Base-by-base conservation (phyloP, 208 protist genomes). In the Porcisia deanei region DNA sequence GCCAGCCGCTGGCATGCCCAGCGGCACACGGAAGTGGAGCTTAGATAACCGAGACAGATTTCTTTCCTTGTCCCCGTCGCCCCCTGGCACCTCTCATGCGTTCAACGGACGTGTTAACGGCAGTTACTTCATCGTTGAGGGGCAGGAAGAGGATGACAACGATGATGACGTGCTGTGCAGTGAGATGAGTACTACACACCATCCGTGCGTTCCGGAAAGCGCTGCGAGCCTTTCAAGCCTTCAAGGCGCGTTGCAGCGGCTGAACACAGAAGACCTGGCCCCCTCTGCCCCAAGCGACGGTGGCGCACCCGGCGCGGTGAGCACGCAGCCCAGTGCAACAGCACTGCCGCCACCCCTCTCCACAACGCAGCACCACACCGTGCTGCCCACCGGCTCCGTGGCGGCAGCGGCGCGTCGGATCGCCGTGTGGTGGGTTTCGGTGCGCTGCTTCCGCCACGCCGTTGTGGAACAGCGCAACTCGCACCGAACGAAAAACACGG, bases 371-470 rank as follows among this genome's bases (percentile, higher is more conserved):
- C 79, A 75, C 43, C 61, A 52, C n/a, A 43, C 47, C 16, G 69
- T 39, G 9, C 43, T 8, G 20, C 18, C 25, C 45, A 20, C n/a
- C 65, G 54, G 54, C 9, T 41, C 47, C 47, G 45, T 57, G 25
- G 34, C 65, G 18, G 52, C 54, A 30, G 87, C 87, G 37, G 87
- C 66, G 66, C 80, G 52, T 22, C 30, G 67, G 57, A 86, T 91
- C 22, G 47, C 55, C 25, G 71, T 60, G 10, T 84, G 73, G 78
- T 91, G 75, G 73, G 49, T 61, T 22, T 54, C 69, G 20, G 47
- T 73, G 55, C 59, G 45, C n/a, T 63, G 64, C 30, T 73, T 75
- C 18, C 75, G 70, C 49, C 43, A 60, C 43, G 49, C 73, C 22
- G 71, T 25, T 41, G 72, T 73, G 2, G 73, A 82, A 58, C 71